phyloP scores from a whole-genome alignment of 1,139 yeast genomes.

The Diutina siamensis region DNA sequence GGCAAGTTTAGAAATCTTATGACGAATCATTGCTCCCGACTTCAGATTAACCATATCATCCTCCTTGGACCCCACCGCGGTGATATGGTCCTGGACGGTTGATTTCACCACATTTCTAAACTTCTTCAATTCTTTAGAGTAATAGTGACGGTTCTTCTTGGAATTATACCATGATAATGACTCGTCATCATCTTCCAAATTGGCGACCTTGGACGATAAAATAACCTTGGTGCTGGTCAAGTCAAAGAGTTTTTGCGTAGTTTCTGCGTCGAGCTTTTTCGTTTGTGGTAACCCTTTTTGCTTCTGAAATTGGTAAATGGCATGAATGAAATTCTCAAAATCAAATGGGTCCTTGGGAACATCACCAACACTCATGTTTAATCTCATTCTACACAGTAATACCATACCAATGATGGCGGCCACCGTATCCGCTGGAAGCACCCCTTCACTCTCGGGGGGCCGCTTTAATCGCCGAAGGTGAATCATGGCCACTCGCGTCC shows the following conservation, averaged over 20 bases:
- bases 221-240: slow-evolving; percentile 41
- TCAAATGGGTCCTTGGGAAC: slow-evolving; percentile 86
- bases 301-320: slow-evolving; percentile 61
- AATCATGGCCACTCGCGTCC: slow-evolving; percentile 62
- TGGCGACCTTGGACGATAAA: slow-evolving; percentile 11
- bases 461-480: slow-evolving; percentile 23
- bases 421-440: slow-evolving; percentile 55
- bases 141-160: slow-evolving; percentile 20
- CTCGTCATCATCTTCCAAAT: neutral
- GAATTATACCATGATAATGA: neutral
- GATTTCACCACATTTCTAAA: slow-evolving; percentile 58
- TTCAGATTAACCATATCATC: slow-evolving; percentile 16
- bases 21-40: slow-evolving; percentile 23
- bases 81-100: slow-evolving; percentile 56
- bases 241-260: slow-evolving; percentile 48
- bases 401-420: slow-evolving; percentile 39
- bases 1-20: slow-evolving; percentile 22
- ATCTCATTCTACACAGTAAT: slow-evolving; percentile 52
- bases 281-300: slow-evolving; percentile 47
- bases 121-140: slow-evolving; percentile 44
- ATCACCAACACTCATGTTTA: slow-evolving; percentile 57
- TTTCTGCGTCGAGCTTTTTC: slow-evolving; percentile 50
- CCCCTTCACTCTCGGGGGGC: slow-evolving; percentile 17
- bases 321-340: slow-evolving; percentile 48
- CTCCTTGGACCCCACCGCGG: slow-evolving; percentile 19